phyloP scores from a whole-genome alignment of 495 filamentous ascomycete species.

The Hypoxylon subgilvum region DNA sequence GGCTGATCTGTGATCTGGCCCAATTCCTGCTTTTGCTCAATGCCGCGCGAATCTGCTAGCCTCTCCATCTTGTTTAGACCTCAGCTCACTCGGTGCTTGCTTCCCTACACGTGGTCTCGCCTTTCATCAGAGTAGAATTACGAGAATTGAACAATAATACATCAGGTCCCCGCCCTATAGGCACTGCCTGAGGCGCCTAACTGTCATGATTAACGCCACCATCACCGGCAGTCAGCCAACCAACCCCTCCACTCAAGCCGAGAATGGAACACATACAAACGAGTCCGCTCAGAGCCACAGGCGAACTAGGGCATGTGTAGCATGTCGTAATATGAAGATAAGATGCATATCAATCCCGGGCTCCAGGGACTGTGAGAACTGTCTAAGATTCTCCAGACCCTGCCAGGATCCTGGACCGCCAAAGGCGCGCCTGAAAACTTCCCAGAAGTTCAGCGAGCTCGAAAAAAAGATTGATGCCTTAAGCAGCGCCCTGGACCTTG shows the following conservation, averaged over 20 bases:
- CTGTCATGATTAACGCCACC: neutral
- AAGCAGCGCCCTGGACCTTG: conserved; percentile 23
- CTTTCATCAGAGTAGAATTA: too few relatives aligned
- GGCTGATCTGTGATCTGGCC: too few relatives aligned
- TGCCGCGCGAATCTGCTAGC: too few relatives aligned
- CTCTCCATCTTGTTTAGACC: too few relatives aligned
- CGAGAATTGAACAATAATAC: neutral
- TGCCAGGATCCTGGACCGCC: conserved; percentile 33
- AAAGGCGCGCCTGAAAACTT: conserved; percentile 30
- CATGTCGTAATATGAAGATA: conserved; percentile 36
- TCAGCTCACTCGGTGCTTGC: too few relatives aligned
- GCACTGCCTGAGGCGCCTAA: too few relatives aligned
- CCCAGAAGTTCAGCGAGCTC: conserved; percentile 29
- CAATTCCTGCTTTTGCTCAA: too few relatives aligned
- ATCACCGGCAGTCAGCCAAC: neutral
- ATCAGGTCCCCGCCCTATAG: too few relatives aligned
- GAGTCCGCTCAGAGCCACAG: conserved; percentile 10
- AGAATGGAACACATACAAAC: conserved; percentile 8
- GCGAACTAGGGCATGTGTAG: conserved; percentile 23
- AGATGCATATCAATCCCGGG: conserved; percentile 31
- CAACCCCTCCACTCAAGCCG: neutral
- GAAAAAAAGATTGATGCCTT: conserved; percentile 32
- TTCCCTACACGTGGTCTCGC: too few relatives aligned
- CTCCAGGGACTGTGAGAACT: conserved; percentile 23
- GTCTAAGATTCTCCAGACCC: conserved; percentile 24